Conservation (phyloP, 352 stramenopile species). For the Blastocystis hominis region DNA sequence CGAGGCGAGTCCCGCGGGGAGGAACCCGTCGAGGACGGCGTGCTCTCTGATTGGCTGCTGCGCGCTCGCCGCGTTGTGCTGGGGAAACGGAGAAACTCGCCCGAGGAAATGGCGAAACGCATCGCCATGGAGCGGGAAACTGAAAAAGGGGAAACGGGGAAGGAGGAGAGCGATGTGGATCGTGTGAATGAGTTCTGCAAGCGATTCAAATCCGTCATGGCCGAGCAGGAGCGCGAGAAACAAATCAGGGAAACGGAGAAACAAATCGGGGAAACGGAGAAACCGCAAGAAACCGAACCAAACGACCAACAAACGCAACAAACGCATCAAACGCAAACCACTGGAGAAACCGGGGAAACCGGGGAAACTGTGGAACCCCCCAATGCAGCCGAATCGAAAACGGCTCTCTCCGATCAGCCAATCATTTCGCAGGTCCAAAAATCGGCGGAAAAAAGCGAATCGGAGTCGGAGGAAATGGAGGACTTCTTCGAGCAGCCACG, state of each 20-base stretch:
- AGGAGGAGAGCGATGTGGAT: neutral
- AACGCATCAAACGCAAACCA: too few relatives aligned
- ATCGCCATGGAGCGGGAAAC: neutral
- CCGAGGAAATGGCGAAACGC: neutral
- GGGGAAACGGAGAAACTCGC: neutral
- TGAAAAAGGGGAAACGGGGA: neutral
- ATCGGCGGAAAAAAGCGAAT: neutral
- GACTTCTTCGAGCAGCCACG: neutral
- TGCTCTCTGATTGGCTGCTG: neutral
- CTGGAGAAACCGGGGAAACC: neutral
- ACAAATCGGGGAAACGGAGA: neutral
- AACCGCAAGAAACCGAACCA: neutral
- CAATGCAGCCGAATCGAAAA: neutral
- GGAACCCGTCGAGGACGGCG: neutral
- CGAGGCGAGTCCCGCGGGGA: neutral
- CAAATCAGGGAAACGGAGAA: neutral
- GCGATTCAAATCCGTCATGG: conserved; percentile 20
- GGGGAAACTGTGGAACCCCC: neutral
- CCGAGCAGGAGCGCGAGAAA: conserved; percentile 24
- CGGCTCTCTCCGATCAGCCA: neutral
- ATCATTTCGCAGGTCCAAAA: neutral
- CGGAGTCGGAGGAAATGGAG: neutral
- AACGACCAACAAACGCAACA: neutral
- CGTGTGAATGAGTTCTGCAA: conserved; percentile 33
- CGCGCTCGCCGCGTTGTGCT: conserved; percentile 25